Conservation (phyloP, 2,329 filamentous ascomycete genomes). For the Sarocladium brachiariae region DNA sequence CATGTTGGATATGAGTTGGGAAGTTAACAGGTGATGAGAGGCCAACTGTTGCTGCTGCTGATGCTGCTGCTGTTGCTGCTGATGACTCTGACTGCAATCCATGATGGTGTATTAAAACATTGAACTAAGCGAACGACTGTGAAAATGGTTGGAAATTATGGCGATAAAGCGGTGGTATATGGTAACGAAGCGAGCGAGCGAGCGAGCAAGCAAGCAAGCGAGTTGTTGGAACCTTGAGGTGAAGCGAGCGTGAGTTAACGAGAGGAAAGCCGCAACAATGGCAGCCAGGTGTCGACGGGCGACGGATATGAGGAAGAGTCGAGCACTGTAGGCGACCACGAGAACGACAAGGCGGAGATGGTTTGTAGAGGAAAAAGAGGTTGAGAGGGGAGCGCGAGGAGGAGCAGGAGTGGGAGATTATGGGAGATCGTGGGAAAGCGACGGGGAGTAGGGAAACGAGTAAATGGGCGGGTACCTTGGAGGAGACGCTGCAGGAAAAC, state of each 20-base stretch:
- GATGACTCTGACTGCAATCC: slow-evolving; percentile 24
- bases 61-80: slow-evolving; percentile 9
- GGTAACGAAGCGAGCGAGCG: slow-evolving; percentile 2
- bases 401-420: background rate
- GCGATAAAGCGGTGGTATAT: background rate
- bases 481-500: slow-evolving; percentile 6
- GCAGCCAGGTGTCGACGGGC: background rate
- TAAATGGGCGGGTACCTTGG: background rate
- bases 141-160: background rate
- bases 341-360: background rate
- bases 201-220: background rate
- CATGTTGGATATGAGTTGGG: background rate
- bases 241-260: slow-evolving; percentile 9
- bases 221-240: background rate
- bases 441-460: background rate
- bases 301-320: background rate
- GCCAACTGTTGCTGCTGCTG: slow-evolving; percentile 12
- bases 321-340: background rate
- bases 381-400: slow-evolving; percentile 2
- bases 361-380: slow-evolving; percentile 1
- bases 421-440: slow-evolving; percentile 8
- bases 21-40: slow-evolving; percentile 8
- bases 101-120: slow-evolving; percentile 16
- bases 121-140: slow-evolving; percentile 1
- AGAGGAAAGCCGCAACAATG: slow-evolving; percentile 6